Percentiles rank a stretch among this genome's conserved stretches.
These are phyloP conservation scores for Harringtonia lauricola DNA, from an alignment of 2,329 filamentous ascomycete genomes.

Conservation along the genomic window DNA sequence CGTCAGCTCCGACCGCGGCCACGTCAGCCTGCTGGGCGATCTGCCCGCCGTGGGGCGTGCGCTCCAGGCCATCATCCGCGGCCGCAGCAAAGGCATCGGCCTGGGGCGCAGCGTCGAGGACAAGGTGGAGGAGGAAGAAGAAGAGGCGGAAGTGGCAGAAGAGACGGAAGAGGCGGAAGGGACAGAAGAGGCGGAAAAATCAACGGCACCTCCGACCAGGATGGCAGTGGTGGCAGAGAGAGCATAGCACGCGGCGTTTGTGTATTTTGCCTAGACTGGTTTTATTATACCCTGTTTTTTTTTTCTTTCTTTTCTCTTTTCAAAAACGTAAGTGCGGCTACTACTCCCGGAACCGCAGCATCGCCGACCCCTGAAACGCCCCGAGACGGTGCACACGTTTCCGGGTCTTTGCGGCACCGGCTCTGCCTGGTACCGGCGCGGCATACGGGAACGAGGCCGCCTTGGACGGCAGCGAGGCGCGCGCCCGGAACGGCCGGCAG, in stretches of 20 bases:
- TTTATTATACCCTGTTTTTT: too few relatives aligned
- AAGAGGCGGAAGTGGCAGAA: neutral
- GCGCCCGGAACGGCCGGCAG: too few relatives aligned
- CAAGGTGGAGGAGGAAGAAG: neutral
- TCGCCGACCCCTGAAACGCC: neutral
- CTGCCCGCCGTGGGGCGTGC: conserved; percentile 69
- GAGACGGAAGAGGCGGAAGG: too few relatives aligned
- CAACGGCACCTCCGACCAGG: too few relatives aligned
- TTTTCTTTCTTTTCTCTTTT: too few relatives aligned
- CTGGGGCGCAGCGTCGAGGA: conserved; percentile 29
- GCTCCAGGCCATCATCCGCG: conserved; percentile 55
- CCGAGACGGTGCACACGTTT: neutral
- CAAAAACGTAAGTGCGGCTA: neutral
- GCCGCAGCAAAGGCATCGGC: conserved; percentile 63
- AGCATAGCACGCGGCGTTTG: too few relatives aligned
- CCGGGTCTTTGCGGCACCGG: neutral
- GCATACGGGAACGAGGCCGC: neutral
- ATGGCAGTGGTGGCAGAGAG: too few relatives aligned
- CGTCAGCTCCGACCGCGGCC: conserved; percentile 71
- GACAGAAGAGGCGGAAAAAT: too few relatives aligned
- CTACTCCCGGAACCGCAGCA: neutral
- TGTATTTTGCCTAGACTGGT: too few relatives aligned
- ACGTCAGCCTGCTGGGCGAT: conserved; percentile 81
- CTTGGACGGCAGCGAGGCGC: neutral
- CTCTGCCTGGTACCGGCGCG: neutral